phyloP scores from a whole-genome alignment of 2,329 filamentous ascomycete genomes.

The Fusarium nanum region DNA sequence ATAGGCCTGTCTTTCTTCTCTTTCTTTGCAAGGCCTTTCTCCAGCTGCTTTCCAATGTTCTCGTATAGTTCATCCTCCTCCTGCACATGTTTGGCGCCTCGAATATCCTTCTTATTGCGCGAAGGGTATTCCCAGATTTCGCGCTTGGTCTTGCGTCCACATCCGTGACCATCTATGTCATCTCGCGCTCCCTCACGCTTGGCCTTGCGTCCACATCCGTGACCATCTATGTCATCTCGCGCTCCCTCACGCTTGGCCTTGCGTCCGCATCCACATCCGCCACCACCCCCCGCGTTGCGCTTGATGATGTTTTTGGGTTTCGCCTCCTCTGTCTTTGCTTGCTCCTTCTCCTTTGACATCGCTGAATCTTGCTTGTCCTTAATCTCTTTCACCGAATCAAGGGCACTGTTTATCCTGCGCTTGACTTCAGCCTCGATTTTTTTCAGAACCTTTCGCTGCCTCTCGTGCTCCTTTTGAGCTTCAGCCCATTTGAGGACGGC shows the following conservation, averaged over 20 bases:
- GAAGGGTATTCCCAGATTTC: not conserved
- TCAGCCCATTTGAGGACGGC: not conserved
- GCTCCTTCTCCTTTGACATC: not conserved
- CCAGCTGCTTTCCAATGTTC: conserved; percentile 1
- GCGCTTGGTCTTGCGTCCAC: not conserved
- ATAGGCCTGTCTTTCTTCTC: not conserved
- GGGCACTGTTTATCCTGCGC: not conserved
- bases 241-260: not conserved
- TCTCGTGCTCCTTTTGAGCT: not conserved
- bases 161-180: not conserved
- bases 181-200: not conserved
- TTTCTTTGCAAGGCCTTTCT: not conserved
- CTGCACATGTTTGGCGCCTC: not conserved
- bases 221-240: not conserved
- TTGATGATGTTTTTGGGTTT: not conserved
- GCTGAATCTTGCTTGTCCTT: not conserved
- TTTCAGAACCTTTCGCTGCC: not conserved
- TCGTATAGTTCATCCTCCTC: conserved; percentile 24
- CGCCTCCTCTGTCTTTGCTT: not conserved
- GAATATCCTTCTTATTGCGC: not conserved
- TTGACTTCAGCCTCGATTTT: not conserved
- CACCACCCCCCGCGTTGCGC: not conserved
- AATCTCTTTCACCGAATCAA: not conserved
- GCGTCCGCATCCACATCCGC: not conserved
- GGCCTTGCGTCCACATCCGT: not conserved